A percentile compares a stretch with the other conserved stretches of the same genome.
Conservation (phyloP, 2,329 filamentous ascomycete species). For the Ophiocordyceps camponoti-rufipedis region DNA sequence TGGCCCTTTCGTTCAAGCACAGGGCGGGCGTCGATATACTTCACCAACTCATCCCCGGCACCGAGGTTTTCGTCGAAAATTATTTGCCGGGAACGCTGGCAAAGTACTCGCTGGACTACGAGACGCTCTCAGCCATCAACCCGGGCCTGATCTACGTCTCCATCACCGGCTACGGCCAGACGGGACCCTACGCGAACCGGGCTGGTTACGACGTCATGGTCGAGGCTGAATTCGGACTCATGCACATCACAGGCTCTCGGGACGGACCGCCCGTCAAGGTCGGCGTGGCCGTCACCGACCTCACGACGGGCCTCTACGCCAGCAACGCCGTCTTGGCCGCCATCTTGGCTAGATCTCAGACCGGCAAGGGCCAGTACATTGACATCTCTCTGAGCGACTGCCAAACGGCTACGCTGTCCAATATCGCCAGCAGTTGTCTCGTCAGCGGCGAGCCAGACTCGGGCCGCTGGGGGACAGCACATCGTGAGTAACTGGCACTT, state of each 20-base stretch:
- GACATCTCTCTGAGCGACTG: conserved; percentile 86
- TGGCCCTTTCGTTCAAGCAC: conserved; percentile 82
- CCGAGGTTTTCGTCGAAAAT: conserved; percentile 91
- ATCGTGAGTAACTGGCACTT: conserved; percentile 39
- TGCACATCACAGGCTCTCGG: conserved; percentile 89
- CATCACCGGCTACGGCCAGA: conserved; percentile 94
- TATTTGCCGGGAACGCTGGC: conserved; percentile 79
- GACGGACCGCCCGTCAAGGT: conserved; percentile 92
- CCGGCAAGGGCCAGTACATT: conserved; percentile 75
- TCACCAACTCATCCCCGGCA: conserved; percentile 65
- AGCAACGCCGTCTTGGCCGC: conserved; percentile 93
- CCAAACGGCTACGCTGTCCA: conserved; percentile 85
- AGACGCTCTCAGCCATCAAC: conserved; percentile 63
- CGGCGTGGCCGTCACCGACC: conserved; percentile 87
- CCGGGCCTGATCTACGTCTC: conserved; percentile 82
- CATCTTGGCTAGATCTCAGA: conserved; percentile 54
- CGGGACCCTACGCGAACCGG: conserved; percentile 69
- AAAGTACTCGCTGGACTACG: conserved; percentile 85
- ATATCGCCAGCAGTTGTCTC: conserved; percentile 81
- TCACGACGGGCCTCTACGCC: conserved; percentile 89
- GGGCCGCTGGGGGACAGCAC: conserved; percentile 89
- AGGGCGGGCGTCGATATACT: conserved; percentile 69
- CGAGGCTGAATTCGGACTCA: conserved; percentile 90
- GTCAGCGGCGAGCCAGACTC: conserved; percentile 76
- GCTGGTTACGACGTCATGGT: conserved; percentile 99